phyloP scores from a whole-genome alignment of 2,329 filamentous ascomycete genomes.

The Drechslera avenae region DNA sequence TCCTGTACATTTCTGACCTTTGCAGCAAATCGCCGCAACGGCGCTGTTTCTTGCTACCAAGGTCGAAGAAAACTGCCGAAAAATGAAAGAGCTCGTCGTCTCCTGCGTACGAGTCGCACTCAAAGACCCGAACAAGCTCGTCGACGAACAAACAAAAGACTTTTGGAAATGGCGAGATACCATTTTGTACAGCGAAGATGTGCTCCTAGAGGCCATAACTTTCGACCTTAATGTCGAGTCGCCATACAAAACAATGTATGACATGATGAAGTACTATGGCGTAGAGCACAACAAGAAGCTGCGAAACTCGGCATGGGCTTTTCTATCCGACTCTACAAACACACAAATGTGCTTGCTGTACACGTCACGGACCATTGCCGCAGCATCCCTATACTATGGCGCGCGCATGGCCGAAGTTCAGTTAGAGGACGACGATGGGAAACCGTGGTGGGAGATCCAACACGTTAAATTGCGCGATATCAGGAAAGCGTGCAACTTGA shows the following conservation, averaged over 20 bases:
- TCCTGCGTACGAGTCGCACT: constrained; percentile 93
- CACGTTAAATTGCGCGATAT: constrained; percentile 74
- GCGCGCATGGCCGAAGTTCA: constrained; percentile 73
- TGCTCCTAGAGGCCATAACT: constrained; percentile 87
- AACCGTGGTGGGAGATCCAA: constrained; percentile 86
- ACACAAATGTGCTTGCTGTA: constrained; percentile 85
- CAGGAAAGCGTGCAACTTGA: constrained; percentile 72
- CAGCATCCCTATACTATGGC: constrained; percentile 84
- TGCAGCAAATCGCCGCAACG: constrained; percentile 80
- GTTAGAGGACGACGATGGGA: constrained; percentile 74
- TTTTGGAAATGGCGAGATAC: constrained; percentile 98
- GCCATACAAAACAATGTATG: constrained; percentile 83
- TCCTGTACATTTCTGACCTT: constrained; percentile 10
- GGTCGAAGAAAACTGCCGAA: constrained; percentile 94
- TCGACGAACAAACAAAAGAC: constrained; percentile 97
- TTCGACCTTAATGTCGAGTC: constrained; percentile 93
- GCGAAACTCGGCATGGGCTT: constrained; percentile 88
- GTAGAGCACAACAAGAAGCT: constrained; percentile 80
- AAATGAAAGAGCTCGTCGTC: constrained; percentile 92
- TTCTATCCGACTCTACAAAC: constrained; percentile 86
- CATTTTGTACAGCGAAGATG: constrained; percentile 88
- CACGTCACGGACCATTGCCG: constrained; percentile 78
- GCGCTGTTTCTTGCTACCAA: constrained; percentile 94
- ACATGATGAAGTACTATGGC: constrained; percentile 74
- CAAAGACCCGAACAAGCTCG: constrained; percentile 85